Percentiles rank a stretch among this genome's conserved stretches.
These are phyloP conservation scores for Serendipita vermifera DNA, from an alignment of 768 basidiomycete genomes.

Conservation along the genomic window DNA sequence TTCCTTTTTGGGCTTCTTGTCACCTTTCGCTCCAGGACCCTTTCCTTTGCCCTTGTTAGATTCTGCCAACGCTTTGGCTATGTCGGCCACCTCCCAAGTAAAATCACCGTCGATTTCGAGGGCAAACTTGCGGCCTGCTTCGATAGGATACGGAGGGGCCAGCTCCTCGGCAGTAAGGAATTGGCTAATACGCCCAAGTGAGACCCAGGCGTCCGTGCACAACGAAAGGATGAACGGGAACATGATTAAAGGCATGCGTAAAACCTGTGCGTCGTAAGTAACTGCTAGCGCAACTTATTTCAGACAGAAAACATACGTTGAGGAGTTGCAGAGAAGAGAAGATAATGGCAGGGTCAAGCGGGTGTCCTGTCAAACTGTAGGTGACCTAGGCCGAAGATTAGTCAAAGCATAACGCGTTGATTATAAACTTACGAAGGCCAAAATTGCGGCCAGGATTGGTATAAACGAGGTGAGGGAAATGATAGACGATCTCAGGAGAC, in stretches of 20 bases:
- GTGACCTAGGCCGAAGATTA: slow-evolving; percentile 35
- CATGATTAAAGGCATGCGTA: slow-evolving; percentile 44
- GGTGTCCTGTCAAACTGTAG: slow-evolving; percentile 44
- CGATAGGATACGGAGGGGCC: slow-evolving; percentile 33
- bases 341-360: slow-evolving; percentile 40
- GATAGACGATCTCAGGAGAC: slow-evolving; percentile 28
- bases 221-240: slow-evolving; percentile 41
- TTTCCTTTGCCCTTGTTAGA: slow-evolving; percentile 17
- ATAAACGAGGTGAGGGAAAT: slow-evolving; percentile 37
- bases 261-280: slow-evolving; percentile 28
- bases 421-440: slow-evolving; percentile 35
- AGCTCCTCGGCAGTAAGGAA: slow-evolving; percentile 47
- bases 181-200: slow-evolving; percentile 34
- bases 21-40: slow-evolving; percentile 13
- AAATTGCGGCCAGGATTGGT: slow-evolving; percentile 38
- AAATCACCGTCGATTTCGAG: slow-evolving; percentile 40
- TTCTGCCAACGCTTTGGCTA: slow-evolving; percentile 14
- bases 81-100: slow-evolving; percentile 32
- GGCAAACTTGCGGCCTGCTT: slow-evolving; percentile 27
- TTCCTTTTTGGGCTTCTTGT: slow-evolving; percentile 17
- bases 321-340: slow-evolving; percentile 48
- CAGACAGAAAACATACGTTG: slow-evolving; percentile 29
- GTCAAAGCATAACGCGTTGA: not conserved
- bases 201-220: slow-evolving; percentile 38
- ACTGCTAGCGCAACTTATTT: not conserved